phyloP scores from a whole-genome alignment of 2,329 filamentous ascomycete species.

The Arachnopeziza araneosa region DNA sequence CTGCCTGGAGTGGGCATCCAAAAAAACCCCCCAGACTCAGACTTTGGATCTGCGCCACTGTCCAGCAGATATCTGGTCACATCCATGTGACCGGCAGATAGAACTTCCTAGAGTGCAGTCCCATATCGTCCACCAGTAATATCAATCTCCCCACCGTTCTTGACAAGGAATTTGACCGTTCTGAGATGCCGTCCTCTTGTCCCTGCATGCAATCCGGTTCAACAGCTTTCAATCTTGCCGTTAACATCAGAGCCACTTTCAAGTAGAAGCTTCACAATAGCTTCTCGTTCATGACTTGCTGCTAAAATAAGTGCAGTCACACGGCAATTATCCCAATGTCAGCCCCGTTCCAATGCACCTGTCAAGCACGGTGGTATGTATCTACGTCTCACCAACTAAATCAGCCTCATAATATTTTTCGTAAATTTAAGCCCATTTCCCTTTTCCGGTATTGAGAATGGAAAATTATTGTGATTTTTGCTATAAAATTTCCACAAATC shows the following conservation, averaged over 20 bases:
- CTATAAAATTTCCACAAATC: too few species aligned
- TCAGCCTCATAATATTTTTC: too few species aligned
- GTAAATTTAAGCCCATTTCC: too few species aligned
- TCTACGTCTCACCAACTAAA: too few species aligned
- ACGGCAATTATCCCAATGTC: neutral
- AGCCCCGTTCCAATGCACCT: too few species aligned
- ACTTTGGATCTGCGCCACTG: neutral
- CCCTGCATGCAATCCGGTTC: neutral
- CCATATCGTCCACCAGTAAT: neutral
- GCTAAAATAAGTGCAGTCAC: neutral
- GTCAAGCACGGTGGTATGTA: too few species aligned
- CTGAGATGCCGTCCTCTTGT: neutral
- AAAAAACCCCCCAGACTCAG: slow-evolving; percentile 9
- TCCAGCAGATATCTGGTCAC: neutral
- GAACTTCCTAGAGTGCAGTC: neutral
- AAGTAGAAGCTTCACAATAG: slow-evolving; percentile 9
- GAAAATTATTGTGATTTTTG: too few species aligned
- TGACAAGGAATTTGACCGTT: neutral
- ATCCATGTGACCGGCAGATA: neutral
- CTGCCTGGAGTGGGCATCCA: neutral
- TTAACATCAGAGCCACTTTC: slow-evolving; percentile 5
- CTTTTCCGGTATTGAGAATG: too few species aligned
- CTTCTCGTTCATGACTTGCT: neutral
- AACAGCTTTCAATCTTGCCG: neutral
- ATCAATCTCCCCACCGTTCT: neutral